Conservation (phyloP, 2,329 filamentous ascomycete genomes). For the Colletotrichum sp. region DNA sequence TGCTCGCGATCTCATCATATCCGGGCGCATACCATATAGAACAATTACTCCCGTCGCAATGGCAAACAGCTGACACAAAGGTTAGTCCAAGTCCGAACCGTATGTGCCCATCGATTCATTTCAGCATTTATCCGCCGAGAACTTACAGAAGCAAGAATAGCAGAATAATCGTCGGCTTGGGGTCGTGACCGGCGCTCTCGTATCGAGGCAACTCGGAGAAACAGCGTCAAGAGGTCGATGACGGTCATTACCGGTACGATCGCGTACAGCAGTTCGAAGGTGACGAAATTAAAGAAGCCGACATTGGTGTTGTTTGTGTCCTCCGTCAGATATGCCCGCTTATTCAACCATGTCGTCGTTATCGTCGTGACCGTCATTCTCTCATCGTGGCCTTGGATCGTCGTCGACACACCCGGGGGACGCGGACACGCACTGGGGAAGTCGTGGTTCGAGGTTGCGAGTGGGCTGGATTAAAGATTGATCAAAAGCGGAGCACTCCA, state of each 20-base stretch:
- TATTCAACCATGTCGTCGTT: not conserved
- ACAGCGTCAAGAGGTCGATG: not conserved
- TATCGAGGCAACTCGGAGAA: not conserved
- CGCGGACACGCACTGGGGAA: not conserved
- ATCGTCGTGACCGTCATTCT: not conserved
- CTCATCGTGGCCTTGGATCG: not conserved
- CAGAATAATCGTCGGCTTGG: not conserved
- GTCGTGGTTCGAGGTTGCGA: not conserved
- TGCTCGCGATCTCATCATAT: not conserved
- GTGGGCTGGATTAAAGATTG: not conserved
- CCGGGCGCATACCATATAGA: not conserved
- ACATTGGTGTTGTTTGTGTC: not conserved
- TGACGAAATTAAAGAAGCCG: constrained; percentile 9
- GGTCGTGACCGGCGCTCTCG: not conserved
- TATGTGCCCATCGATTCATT: fast-evolving
- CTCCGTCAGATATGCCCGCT: not conserved
- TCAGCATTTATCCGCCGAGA: not conserved
- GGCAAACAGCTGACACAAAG: not conserved
- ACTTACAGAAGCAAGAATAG: not conserved
- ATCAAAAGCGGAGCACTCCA: not conserved
- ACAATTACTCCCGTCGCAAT: not conserved
- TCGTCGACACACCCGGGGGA: not conserved
- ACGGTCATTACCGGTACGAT: not conserved
- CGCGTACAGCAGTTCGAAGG: not conserved
- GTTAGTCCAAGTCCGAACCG: not conserved